These are phyloP conservation scores for Pseudogymnoascus sp. DNA, from an alignment of 2,329 filamentous ascomycete species.

Conservation along the genomic window DNA sequence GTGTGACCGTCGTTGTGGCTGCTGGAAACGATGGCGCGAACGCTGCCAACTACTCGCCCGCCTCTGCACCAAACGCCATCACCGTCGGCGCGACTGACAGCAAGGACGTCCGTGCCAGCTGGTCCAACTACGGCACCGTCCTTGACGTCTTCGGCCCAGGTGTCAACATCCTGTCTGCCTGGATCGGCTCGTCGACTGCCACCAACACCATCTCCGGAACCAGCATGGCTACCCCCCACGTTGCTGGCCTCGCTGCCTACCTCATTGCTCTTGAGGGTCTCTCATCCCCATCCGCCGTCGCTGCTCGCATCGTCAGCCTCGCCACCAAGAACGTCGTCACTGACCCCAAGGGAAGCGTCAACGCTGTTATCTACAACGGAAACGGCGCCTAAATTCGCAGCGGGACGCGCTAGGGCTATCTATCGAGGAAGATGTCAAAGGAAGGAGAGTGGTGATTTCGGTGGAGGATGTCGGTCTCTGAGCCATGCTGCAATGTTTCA, in stretches of 20 bases:
- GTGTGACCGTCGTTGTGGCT: slow-evolving; percentile 46
- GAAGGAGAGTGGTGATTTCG: background rate
- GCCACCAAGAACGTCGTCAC: slow-evolving; percentile 36
- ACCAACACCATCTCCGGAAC: slow-evolving; percentile 50
- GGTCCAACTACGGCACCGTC: slow-evolving; percentile 43
- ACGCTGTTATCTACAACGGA: slow-evolving; percentile 51
- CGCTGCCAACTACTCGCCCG: slow-evolving; percentile 38
- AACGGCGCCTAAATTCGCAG: slow-evolving; percentile 26
- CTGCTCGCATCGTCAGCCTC: slow-evolving; percentile 38
- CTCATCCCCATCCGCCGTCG: slow-evolving; percentile 40
- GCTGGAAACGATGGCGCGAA: slow-evolving; percentile 44
- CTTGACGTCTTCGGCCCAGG: slow-evolving; percentile 48
- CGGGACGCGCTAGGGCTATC: background rate
- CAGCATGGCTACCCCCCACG: slow-evolving; percentile 54
- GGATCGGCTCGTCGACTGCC: slow-evolving; percentile 35
- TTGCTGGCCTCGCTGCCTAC: slow-evolving; percentile 54
- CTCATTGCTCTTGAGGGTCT: slow-evolving; percentile 40
- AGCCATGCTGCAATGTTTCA: background rate
- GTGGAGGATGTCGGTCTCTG: background rate
- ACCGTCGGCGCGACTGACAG: slow-evolving; percentile 45
- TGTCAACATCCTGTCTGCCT: slow-evolving; percentile 38
- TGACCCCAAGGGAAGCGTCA: slow-evolving; percentile 38
- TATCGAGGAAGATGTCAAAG: background rate
- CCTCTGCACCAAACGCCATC: slow-evolving; percentile 40
- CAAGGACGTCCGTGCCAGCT: slow-evolving; percentile 34